phyloP scores from a whole-genome alignment of 345 rosid genomes.

The Psidium friedrichsthalianum region DNA sequence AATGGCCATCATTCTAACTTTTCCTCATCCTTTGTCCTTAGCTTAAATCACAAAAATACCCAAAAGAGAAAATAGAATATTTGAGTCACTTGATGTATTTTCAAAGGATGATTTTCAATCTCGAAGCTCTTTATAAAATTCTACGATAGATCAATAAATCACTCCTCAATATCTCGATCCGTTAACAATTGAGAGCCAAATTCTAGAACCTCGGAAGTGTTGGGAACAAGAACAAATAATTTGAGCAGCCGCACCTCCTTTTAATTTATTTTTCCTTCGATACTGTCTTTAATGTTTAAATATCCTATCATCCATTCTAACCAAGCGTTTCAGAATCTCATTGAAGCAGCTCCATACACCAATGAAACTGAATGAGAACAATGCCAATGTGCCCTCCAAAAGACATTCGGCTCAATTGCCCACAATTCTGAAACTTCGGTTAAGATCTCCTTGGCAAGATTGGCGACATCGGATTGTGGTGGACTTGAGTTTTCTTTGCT shows the following conservation, averaged over 20 bases:
- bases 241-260: background rate
- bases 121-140: background rate
- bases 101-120: background rate
- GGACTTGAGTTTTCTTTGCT: background rate
- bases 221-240: background rate
- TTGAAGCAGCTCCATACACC: background rate
- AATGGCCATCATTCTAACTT: background rate
- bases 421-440: background rate
- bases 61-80: background rate
- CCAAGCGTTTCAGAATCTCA: background rate
- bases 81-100: background rate
- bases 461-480: background rate
- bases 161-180: background rate
- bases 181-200: too few relatives aligned
- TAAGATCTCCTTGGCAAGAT: background rate
- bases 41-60: background rate
- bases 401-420: background rate
- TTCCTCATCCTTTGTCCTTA: background rate
- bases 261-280: background rate
- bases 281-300: background rate
- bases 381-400: background rate
- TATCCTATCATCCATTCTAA: background rate
- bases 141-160: background rate
- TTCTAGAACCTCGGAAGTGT: background rate
- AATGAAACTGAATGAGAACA: background rate